Evolutionary conservation across 2,329 filamentous ascomycete genomes (phyloP), one percentile per base, ranked within the genome.

Genomic region (Knoxdaviesia proteae): DNA sequence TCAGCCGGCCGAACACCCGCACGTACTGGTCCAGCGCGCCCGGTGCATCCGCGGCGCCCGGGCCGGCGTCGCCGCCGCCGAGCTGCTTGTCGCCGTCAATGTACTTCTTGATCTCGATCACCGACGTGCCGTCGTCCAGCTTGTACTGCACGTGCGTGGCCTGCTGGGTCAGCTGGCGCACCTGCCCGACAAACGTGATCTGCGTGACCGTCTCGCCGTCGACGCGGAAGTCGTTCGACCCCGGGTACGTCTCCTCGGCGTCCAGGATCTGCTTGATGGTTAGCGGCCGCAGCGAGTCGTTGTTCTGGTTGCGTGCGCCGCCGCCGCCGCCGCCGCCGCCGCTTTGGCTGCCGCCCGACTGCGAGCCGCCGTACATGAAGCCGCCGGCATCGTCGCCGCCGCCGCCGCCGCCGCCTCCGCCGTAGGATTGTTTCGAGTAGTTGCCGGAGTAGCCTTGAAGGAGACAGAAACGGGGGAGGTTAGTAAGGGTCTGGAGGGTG

Each of bases 231-330:
- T 84, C 78, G 38, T 39, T 41, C 44, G 77, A 75, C 45, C 67
- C 67, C 2, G 77, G 74, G 56, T 81, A 79, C 36, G 77, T 72
- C 60, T 84, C 79, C 48, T 80, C 70, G 49, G 84, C 83, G 48
- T 92, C 84, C 54, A 87, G 66, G 45, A 94, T 72, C 62, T 98
- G 90, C 61, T 94, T 94, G 62, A 96, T 84, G 7, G 90, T 98
- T 39, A 94, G 82, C 1, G 90, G 87, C 38, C 90, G 81, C 42
- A 98, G 71, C 20, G 84, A 87, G 53, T 94, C 84, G 60, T 92
- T 83, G 51, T 71, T 69, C 57, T 80, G 80, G 46, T 65, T 63
- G 29, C 10, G 42, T 42, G 46, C 44, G 48, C 5, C 11, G n/a
- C 37, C 32, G 42, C 32, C 7, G 42, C 48, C 47, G 56, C 67